These are phyloP conservation scores for Sequoiadendron giganteum DNA, from an alignment of 75 land plant species.

Conservation along the genomic window DNA sequence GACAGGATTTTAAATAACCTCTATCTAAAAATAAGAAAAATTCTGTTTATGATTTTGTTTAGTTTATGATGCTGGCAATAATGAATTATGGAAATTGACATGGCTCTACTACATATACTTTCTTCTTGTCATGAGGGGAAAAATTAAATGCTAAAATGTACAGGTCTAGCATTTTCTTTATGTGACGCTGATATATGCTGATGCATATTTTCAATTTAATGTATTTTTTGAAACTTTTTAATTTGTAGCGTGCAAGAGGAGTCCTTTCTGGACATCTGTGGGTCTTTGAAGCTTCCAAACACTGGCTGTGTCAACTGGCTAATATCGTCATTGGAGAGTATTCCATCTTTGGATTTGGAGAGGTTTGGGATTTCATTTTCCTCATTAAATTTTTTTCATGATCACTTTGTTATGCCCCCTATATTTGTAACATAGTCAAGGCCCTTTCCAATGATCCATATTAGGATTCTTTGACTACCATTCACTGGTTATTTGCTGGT, in stretches of 20 bases:
- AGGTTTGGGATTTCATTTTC: not conserved
- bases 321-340: not conserved
- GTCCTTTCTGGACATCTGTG: slow-evolving; percentile 8
- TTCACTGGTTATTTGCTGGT: not conserved
- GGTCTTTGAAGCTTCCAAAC: slow-evolving; percentile 7
- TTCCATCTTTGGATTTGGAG: not conserved
- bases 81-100: not conserved
- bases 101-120: not conserved
- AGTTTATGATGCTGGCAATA: not conserved
- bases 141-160: not conserved
- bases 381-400: not conserved
- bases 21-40: not conserved
- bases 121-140: not conserved
- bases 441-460: not conserved
- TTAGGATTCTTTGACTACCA: not conserved
- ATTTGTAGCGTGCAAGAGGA: slow-evolving; percentile 7
- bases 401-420: not conserved
- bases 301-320: slow-evolving; percentile 9
- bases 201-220: not conserved
- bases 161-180: no score
- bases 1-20: not conserved
- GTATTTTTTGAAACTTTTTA: not conserved
- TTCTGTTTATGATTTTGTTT: not conserved
- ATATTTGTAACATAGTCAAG: not conserved
- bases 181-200: not conserved